These are phyloP conservation scores for Seiridium cupressi DNA, from an alignment of 2,329 filamentous ascomycete genomes.

Conservation along the genomic window DNA sequence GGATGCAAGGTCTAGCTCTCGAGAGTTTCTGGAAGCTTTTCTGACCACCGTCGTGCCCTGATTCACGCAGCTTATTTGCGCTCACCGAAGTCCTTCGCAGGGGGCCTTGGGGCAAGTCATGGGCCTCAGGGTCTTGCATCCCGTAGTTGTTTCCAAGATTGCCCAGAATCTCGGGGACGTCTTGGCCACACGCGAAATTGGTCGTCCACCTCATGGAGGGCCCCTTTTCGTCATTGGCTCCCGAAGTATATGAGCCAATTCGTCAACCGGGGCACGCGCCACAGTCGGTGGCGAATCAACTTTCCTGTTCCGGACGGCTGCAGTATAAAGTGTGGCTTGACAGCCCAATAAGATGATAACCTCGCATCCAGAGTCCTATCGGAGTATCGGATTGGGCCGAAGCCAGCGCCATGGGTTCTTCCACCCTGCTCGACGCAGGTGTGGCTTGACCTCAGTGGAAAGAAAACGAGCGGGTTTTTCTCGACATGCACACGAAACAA, in stretches of 20 bases:
- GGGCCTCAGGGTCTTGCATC: background rate
- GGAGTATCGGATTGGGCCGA: background rate
- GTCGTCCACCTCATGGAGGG: background rate
- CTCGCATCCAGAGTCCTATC: background rate
- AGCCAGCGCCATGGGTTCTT: background rate
- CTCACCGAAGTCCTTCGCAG: background rate
- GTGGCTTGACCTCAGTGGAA: background rate
- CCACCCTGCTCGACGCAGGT: background rate
- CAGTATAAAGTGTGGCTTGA: conserved; percentile 5
- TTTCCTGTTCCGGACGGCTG: background rate
- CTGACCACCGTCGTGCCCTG: background rate
- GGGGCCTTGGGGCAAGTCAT: background rate
- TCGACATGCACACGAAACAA: background rate
- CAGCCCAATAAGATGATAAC: background rate
- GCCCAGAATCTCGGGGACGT: background rate
- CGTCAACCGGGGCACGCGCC: background rate
- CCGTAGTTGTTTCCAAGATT: background rate
- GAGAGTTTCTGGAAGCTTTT: background rate
- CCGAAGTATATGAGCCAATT: background rate
- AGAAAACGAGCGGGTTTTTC: background rate
- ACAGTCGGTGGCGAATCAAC: background rate
- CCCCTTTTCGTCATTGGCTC: background rate
- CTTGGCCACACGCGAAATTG: background rate
- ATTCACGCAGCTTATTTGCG: background rate
- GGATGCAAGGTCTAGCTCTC: background rate